A percentile compares a stretch with the other conserved stretches of the same genome.
phyloP scores from a whole-genome alignment of 345 rosid species.

The Citrus medica region DNA sequence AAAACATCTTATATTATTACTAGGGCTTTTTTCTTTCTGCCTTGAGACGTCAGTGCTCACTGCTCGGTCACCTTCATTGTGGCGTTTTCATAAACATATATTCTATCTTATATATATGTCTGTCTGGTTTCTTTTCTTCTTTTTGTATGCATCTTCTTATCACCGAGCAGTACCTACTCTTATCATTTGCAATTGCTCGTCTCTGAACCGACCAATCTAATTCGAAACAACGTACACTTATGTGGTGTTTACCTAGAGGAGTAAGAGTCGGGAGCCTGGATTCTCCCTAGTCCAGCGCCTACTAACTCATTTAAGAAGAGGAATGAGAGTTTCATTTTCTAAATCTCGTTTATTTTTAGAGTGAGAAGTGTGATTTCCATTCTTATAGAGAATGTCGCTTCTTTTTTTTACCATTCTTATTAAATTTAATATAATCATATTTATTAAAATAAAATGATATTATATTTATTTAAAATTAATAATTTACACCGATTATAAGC shows the following conservation, averaged over 20 bases:
- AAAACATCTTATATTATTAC: conserved; percentile 2
- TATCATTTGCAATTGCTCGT: not conserved
- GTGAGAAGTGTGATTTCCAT: no score
- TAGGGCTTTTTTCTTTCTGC: not conserved
- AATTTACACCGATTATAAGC: no score
- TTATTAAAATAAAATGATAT: no score
- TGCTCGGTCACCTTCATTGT: not conserved
- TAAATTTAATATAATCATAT: no score
- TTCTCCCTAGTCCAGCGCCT: no score
- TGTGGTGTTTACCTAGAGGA: no score
- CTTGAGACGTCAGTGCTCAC: not conserved
- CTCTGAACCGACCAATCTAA: not conserved
- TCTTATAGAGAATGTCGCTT: rapidly evolving
- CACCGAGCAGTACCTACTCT: not conserved
- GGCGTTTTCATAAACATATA: not conserved
- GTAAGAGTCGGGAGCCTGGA: no score
- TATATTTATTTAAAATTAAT: no score
- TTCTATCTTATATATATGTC: no score
- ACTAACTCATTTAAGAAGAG: no score
- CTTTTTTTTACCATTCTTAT: no score
- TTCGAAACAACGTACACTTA: not conserved
- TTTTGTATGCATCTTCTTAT: not conserved
- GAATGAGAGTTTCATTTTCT: rapidly evolving
- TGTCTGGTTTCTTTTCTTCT: not conserved
- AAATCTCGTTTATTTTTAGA: no score